Conservation (phyloP, 306 rosid species). For the Lablab purpureus region DNA sequence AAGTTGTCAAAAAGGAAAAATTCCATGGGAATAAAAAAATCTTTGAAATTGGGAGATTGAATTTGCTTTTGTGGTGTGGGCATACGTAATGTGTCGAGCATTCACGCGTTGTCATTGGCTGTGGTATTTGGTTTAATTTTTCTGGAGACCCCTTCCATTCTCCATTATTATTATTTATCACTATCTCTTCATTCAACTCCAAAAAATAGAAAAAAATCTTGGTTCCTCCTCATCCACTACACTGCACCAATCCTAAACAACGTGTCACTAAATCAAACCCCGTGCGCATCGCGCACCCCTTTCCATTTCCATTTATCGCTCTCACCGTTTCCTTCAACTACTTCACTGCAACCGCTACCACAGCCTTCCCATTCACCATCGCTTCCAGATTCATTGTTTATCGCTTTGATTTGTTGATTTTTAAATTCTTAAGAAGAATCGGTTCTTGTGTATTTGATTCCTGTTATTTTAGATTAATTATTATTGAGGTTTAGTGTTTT, state of each 20-base stretch:
- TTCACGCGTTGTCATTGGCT: not conserved
- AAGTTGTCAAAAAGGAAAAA: too few relatives aligned
- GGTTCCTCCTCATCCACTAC: constrained; percentile 12
- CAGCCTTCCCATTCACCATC: too few relatives aligned
- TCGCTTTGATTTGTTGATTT: not conserved
- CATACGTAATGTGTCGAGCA: not conserved
- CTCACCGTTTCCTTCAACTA: not conserved
- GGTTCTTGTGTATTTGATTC: not conserved
- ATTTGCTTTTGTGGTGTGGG: not conserved
- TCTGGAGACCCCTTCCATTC: not conserved
- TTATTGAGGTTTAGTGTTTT: not conserved
- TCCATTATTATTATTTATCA: not conserved
- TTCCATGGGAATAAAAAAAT: not conserved
- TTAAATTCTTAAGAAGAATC: not conserved
- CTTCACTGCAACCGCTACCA: not conserved
- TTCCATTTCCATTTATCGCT: not conserved
- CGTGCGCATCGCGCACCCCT: not conserved
- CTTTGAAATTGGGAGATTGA: not conserved
- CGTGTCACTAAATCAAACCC: not conserved
- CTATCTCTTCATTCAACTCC: not conserved
- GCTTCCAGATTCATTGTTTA: too few relatives aligned
- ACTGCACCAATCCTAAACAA: not conserved
- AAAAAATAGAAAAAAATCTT: not conserved
- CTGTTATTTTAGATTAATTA: not conserved
- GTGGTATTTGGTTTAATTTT: not conserved